These are phyloP conservation scores for Fusarium sp. DNA, from an alignment of 2,329 filamentous ascomycete genomes.

Conservation along the genomic window DNA sequence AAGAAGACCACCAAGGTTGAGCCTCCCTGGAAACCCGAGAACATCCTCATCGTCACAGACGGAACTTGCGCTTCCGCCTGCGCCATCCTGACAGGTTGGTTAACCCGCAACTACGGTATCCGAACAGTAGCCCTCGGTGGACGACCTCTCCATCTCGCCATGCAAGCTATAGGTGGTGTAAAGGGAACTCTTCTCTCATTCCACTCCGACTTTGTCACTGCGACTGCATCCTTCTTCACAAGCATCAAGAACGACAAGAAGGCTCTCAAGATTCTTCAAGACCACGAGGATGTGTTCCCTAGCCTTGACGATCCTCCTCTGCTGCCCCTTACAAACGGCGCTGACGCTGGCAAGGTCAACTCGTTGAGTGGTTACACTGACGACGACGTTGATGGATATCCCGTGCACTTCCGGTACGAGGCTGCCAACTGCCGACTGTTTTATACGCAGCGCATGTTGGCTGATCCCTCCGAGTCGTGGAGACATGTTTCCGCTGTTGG, in stretches of 20 bases:
- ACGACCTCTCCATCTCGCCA: constrained; percentile 63
- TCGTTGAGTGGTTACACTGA: constrained; percentile 32
- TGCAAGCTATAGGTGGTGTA: constrained; percentile 75
- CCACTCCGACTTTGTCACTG: constrained; percentile 26
- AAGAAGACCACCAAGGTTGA: constrained; percentile 29
- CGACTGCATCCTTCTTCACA: constrained; percentile 12
- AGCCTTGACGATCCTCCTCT: constrained; percentile 27
- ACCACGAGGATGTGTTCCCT: constrained; percentile 28
- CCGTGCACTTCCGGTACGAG: constrained; percentile 69
- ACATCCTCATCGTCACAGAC: constrained; percentile 42
- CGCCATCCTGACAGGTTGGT: constrained; percentile 43
- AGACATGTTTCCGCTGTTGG: constrained; percentile 38
- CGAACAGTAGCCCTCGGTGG: constrained; percentile 68
- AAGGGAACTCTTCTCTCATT: constrained; percentile 60
- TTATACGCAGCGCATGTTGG: constrained; percentile 66
- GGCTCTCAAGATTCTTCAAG: constrained; percentile 13
- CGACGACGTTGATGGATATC: constrained; percentile 42
- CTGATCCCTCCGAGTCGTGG: constrained; percentile 67
- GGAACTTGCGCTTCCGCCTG: constrained; percentile 43
- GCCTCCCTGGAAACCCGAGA: constrained; percentile 41
- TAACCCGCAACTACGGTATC: constrained; percentile 50
- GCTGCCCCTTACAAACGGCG: constrained; percentile 51
- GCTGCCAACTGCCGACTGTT: constrained; percentile 72
- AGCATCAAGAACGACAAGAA: constrained; percentile 25
- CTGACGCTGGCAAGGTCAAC: constrained; percentile 37